These are phyloP conservation scores for Yamadazyma membranifaciens DNA, from an alignment of 1,139 yeast genomes.

Conservation along the genomic window DNA sequence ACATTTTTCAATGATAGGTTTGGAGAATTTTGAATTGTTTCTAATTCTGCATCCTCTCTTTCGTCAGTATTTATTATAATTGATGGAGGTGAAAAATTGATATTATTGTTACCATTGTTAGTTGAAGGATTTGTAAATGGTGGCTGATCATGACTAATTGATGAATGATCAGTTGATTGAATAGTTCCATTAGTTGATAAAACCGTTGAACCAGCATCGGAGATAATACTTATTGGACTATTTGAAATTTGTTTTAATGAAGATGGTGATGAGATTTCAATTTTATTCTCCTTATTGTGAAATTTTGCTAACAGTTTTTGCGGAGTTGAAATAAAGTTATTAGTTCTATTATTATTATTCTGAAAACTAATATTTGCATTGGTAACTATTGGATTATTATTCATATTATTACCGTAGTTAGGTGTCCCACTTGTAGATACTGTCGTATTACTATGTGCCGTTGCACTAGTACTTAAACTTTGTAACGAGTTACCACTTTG, in stretches of 20 bases:
- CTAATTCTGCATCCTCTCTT: conserved; percentile 11
- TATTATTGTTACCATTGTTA: not conserved
- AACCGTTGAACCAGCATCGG: conserved; percentile 29
- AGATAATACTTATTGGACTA: conserved; percentile 29
- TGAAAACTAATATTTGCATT: not conserved
- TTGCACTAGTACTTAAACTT: not conserved
- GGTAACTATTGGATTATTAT: not conserved
- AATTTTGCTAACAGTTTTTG: conserved; percentile 5
- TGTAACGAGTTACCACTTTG: not conserved
- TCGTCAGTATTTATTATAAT: conserved; percentile 21
- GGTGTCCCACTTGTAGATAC: not conserved
- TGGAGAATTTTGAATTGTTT: conserved; percentile 14
- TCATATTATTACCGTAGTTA: not conserved
- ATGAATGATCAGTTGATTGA: conserved; percentile 35
- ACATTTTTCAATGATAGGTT: conserved; percentile 7
- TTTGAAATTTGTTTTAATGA: conserved; percentile 17
- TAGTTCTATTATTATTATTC: not conserved
- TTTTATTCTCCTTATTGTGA: conserved; percentile 7
- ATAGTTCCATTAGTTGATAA: conserved; percentile 30
- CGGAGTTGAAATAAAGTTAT: not conserved
- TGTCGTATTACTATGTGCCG: not conserved
- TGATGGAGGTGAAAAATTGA: conserved; percentile 17
- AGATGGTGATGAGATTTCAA: conserved; percentile 10
- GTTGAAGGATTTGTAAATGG: not conserved
- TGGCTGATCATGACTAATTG: conserved; percentile 20